A percentile compares a stretch with the other conserved stretches of the same genome.
These are phyloP conservation scores for Solanum phureja DNA, from an alignment of 257 asterid species.

Conservation along the genomic window DNA sequence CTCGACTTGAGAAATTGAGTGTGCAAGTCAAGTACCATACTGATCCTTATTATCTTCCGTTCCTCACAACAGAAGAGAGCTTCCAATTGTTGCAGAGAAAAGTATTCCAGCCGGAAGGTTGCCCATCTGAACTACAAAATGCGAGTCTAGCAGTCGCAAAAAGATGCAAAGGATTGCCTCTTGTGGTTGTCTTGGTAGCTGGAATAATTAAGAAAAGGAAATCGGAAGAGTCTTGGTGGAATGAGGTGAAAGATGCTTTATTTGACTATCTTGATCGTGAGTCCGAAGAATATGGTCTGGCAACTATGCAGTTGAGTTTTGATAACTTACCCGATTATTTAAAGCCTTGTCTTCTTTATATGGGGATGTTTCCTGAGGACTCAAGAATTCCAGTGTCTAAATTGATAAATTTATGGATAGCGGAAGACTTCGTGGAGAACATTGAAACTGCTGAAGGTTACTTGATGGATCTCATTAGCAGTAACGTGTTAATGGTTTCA, in stretches of 20 bases:
- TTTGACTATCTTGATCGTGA: no score
- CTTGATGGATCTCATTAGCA: neutral
- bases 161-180: neutral
- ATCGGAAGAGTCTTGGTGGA: no score
- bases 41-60: neutral
- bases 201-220: no score
- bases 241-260: no score
- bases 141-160: neutral
- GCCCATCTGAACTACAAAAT: neutral
- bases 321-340: neutral
- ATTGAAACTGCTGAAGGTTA: neutral
- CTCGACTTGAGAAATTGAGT: neutral
- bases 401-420: neutral
- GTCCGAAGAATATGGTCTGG: no score
- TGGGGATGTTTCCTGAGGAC: neutral
- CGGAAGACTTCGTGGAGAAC: neutral
- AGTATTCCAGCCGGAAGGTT: neutral
- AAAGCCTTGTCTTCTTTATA: neutral
- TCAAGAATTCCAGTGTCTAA: neutral
- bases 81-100: neutral
- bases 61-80: neutral
- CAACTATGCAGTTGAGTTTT: no score
- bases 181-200: no score
- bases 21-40: neutral
- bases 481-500: no score